These are phyloP conservation scores for Aspergillus puulaauensis DNA, from an alignment of 2,329 filamentous ascomycete species.

Conservation along the genomic window DNA sequence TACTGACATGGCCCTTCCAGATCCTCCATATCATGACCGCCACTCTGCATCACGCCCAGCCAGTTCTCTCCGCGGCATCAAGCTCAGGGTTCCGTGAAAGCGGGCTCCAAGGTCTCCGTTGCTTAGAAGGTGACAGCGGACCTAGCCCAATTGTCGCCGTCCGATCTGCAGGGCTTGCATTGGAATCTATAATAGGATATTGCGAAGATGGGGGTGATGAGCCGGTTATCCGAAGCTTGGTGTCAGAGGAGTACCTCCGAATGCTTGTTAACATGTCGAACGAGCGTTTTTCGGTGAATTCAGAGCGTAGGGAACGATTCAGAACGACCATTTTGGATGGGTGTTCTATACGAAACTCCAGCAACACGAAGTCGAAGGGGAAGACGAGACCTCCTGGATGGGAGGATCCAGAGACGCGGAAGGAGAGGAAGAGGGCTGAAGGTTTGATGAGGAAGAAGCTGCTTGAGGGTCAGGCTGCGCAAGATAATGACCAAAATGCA, in stretches of 20 bases:
- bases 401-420: conserved; percentile 40
- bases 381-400: conserved; percentile 28
- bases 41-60: conserved; percentile 71
- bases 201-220: conserved; percentile 25
- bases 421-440: conserved; percentile 42
- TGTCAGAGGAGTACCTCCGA: conserved; percentile 66
- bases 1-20: conserved; percentile 50
- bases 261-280: conserved; percentile 70
- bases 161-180: conserved; percentile 75
- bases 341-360: conserved; percentile 13
- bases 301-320: conserved; percentile 42
- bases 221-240: conserved; percentile 50
- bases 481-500: neutral
- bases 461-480: conserved; percentile 18
- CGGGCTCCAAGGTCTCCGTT: conserved; percentile 68
- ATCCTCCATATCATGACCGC: conserved; percentile 85
- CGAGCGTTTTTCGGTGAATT: conserved; percentile 50
- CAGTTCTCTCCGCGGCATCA: conserved; percentile 71
- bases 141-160: conserved; percentile 77
- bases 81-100: conserved; percentile 87
- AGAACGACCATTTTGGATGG: conserved; percentile 27
- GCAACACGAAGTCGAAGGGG: conserved; percentile 17
- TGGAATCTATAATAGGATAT: conserved; percentile 77
- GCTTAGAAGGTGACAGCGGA: conserved; percentile 38
- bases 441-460: conserved; percentile 37